Evolutionary conservation across 2,329 filamentous ascomycete species (phyloP).

Genomic region (Dothideomycetes sp.): DNA sequence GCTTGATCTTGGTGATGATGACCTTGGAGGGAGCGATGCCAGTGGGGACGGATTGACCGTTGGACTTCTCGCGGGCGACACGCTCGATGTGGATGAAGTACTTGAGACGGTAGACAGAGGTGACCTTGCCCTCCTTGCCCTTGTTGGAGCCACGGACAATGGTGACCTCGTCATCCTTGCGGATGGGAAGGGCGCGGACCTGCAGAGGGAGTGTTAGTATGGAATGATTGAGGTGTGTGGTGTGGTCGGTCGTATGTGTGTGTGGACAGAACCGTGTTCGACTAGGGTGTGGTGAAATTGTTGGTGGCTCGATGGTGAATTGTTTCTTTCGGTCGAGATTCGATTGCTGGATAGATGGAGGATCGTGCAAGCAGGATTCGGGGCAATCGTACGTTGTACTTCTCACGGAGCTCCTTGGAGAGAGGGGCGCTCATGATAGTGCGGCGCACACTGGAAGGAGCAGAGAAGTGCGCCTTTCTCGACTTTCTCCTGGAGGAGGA

Average conservation of each 20-base stretch:
- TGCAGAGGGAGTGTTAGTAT: constrained; percentile 24
- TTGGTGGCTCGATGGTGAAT: too few species aligned
- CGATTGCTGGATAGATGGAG: neutral
- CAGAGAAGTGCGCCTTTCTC: constrained; percentile 95
- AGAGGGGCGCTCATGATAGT: constrained; percentile 95
- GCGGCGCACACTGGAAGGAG: constrained; percentile 87
- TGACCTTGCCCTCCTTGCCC: constrained; percentile 97
- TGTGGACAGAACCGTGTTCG: too few species aligned
- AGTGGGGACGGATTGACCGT: constrained; percentile 89
- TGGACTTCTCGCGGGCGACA: constrained; percentile 92
- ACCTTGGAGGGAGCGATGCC: constrained; percentile 95
- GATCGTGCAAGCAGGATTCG: neutral
- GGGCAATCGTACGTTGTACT: constrained; percentile 74
- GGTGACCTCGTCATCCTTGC: constrained; percentile 76
- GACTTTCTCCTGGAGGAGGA: constrained; percentile 92
- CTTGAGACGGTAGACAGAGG: constrained; percentile 95
- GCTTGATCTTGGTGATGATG: constrained; percentile 97
- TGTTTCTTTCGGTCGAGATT: constrained; percentile 8
- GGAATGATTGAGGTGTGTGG: too few species aligned
- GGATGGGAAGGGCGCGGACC: constrained; percentile 92
- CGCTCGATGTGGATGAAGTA: constrained; percentile 97
- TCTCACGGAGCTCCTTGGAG: constrained; percentile 93
- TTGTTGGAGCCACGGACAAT: constrained; percentile 92
- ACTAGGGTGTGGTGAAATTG: neutral
- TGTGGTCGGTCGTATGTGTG: neutral